A percentile compares a stretch with the other conserved stretches of the same genome.
phyloP scores from a whole-genome alignment of 2,329 filamentous ascomycete genomes.

The Myriosclerotinia scirpicola region DNA sequence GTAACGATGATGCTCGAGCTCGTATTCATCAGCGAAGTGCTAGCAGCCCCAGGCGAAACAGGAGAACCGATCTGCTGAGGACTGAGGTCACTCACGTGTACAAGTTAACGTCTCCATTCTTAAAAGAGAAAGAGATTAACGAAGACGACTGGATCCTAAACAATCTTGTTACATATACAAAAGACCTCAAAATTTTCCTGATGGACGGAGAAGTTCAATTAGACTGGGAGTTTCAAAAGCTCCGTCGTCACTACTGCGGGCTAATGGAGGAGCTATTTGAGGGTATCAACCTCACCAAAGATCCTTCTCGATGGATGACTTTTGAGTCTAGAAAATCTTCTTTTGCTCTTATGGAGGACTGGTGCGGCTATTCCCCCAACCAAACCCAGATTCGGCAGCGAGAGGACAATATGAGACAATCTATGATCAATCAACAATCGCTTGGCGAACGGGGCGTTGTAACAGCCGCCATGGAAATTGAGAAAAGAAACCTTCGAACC shows the following conservation, averaged over 20 bases:
- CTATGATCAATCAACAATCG: conserved; percentile 74
- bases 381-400: conserved; percentile 76
- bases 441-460: conserved; percentile 73
- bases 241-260: conserved; percentile 91
- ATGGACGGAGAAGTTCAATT: conserved; percentile 94
- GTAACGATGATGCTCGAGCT: conserved; percentile 83
- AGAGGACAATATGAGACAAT: conserved; percentile 85
- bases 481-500: conserved; percentile 87
- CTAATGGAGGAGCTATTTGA: conserved; percentile 91
- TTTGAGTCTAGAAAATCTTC: conserved; percentile 95
- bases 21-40: conserved; percentile 83
- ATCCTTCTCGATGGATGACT: conserved; percentile 91
- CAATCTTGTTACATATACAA: conserved; percentile 85
- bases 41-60: conserved; percentile 78
- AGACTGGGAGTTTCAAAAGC: conserved; percentile 89
- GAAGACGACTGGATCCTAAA: conserved; percentile 87
- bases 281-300: conserved; percentile 79
- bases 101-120: conserved; percentile 86
- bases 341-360: conserved; percentile 97
- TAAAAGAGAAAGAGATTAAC: conserved; percentile 75
- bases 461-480: conserved; percentile 92
- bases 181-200: conserved; percentile 88
- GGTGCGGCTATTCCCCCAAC: conserved; percentile 96
- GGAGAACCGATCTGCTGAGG: conserved; percentile 80
- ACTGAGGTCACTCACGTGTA: conserved; percentile 97